A percentile compares a stretch with the other conserved stretches of the same genome.
Conservation (phyloP, 2,329 filamentous ascomycete species). For the Clarireedia hainanense region DNA sequence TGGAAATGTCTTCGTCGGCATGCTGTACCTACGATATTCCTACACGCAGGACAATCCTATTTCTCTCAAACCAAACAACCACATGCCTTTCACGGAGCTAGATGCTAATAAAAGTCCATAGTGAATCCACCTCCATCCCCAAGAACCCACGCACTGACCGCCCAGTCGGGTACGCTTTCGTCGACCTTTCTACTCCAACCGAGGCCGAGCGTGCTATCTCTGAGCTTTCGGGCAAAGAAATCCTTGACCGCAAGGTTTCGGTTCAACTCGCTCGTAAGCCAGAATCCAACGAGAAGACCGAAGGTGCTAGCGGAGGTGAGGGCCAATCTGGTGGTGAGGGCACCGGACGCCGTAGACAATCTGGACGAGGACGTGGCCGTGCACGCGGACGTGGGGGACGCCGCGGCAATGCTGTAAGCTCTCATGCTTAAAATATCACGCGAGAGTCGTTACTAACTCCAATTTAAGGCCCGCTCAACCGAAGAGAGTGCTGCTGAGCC, state of each 20-base stretch:
- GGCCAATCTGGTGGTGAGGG: conserved; percentile 58
- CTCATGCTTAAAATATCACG: conserved; percentile 11
- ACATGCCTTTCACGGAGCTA: neutral
- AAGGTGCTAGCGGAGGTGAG: conserved; percentile 67
- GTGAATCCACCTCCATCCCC: conserved; percentile 97
- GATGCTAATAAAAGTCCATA: conserved; percentile 33
- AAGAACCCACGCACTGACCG: conserved; percentile 99
- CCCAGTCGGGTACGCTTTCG: conserved; percentile 97
- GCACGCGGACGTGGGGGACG: conserved; percentile 61
- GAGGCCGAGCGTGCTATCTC: conserved; percentile 94
- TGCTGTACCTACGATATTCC: too few species aligned
- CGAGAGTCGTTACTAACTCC: conserved; percentile 13
- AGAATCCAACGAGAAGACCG: conserved; percentile 72
- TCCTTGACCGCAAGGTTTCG: conserved; percentile 97
- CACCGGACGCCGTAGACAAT: conserved; percentile 48
- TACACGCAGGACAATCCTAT: neutral
- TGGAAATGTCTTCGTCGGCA: neutral
- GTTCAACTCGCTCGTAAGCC: conserved; percentile 98
- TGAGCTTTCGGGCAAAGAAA: conserved; percentile 94
- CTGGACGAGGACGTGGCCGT: conserved; percentile 60
- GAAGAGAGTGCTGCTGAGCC: conserved; percentile 39
- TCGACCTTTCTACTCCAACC: conserved; percentile 88
- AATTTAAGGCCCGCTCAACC: conserved; percentile 19
- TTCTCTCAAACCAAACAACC: neutral
- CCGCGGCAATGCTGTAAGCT: conserved; percentile 51